Evolutionary conservation across 2,329 filamentous ascomycete genomes (phyloP), one percentile per base, ranked within the genome.

Genomic region (Colletotrichum karsti): DNA sequence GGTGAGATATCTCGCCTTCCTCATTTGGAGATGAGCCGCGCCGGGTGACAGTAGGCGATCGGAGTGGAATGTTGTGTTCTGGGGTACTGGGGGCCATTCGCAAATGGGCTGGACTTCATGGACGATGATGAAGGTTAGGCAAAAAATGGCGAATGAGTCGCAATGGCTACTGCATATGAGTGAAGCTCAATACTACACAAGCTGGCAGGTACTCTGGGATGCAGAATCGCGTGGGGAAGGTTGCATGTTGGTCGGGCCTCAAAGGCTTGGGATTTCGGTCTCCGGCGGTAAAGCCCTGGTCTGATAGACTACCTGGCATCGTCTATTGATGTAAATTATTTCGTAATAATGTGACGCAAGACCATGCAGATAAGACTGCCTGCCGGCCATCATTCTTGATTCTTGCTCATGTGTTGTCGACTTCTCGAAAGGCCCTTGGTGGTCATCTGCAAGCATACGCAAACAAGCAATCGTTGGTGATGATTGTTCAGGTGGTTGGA

Each of bases 1-100:
- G 7, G 4, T n/a, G 24, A 57, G 44, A 64, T 58, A 64, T 58
- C 30, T 58, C 53, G 60, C 64, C 60, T 67, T 67, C 60, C 64
- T 13, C 39, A 30, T 64, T 37, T 7, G 60, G 60, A 63, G 12
- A 54, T 37, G 12, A 42, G 46, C 60, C 53, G 53, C 39, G 64
- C 50, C 24, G 44, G n/a, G 41, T 42, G 28, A 33, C 48, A 28
- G 39, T 50, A 7, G 41, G 50, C 22, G 18, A 66, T 62, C 63
- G 33, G 24, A 28, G 15, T 39, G 26, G 37, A 20, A 37, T 8
- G 56, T 5, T 18, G 13, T 28, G 37, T 20, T 64, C 20, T 50
- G 33, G 48, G 39, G 41, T 30, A 22, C 46, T 37, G 22, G 22
- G 37, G 35, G 33, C 7, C 20, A 18, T 50, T 50, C 28, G 46